A percentile compares a stretch with the other conserved stretches of the same genome.
phyloP scores from a whole-genome alignment of 169 alveolate species.

The Eimeria tenella region DNA sequence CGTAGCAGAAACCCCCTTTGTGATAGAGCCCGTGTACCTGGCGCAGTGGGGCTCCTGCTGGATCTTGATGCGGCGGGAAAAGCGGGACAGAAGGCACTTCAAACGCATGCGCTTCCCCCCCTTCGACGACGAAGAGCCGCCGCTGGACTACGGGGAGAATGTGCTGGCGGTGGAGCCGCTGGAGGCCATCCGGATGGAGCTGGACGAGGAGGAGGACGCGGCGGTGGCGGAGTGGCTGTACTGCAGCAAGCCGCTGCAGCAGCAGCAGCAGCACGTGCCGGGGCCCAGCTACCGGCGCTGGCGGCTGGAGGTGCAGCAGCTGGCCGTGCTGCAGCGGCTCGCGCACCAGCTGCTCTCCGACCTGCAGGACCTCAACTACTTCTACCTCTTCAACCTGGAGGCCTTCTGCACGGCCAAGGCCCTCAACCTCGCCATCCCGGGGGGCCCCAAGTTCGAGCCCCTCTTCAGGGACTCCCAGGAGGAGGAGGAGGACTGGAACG shows the following conservation, averaged over 20 bases:
- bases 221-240: conserved; percentile 99
- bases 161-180: conserved; percentile 98
- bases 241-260: conserved; percentile 82
- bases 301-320: conserved; percentile 96
- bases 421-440: conserved; percentile 99
- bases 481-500: conserved; percentile 99
- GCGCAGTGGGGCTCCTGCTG: conserved; percentile 99
- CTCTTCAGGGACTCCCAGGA: conserved; percentile 96
- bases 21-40: conserved; percentile 99
- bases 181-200: conserved; percentile 98
- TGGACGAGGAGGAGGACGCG: conserved; percentile 98
- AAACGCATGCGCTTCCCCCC: conserved; percentile 99
- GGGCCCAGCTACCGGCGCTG: conserved; percentile 96
- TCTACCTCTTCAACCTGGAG: conserved; percentile 97
- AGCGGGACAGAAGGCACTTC: conserved; percentile 98
- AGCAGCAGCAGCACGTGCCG: conserved; percentile 85
- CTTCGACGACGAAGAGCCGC: conserved; percentile 99
- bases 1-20: conserved; percentile 99
- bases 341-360: conserved; percentile 98
- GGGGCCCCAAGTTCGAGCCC: conserved; percentile 99
- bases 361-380: conserved; percentile 95
- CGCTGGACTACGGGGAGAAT: conserved; percentile 99
- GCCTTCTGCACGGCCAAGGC: conserved; percentile 99
- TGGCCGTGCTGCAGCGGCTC: conserved; percentile 98
- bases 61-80: conserved; percentile 99